Evolutionary conservation across 1,284 basidiomycete species (phyloP), one percentile per base, ranked within the genome.

Genomic region (Trichosporon faecale): DNA sequence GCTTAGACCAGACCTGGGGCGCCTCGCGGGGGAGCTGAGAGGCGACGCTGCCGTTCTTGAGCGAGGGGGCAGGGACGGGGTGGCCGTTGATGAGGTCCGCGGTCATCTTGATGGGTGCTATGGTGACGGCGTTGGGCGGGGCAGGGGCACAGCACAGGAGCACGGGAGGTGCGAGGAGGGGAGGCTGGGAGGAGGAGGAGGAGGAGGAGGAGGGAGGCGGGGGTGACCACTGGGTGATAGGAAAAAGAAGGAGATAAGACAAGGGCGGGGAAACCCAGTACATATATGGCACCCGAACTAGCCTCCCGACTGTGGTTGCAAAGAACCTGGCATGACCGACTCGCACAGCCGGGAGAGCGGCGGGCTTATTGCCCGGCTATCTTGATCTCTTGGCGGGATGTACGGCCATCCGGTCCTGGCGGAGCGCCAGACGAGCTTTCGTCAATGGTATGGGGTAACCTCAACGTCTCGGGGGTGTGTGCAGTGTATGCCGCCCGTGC

Each of bases 1-100:
- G 83, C 71, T 84, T 84, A 29, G 66, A 71, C 71, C 76, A 84
- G 16, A 69, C 18, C 27, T 11, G 29, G 27, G 73, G 67, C 0
- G 78, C 70, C 16, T 66, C 55, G 25, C 69, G 49, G 16, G 77
- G 77, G 12, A 80, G 76, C 25, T 35, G 57, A 18, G 27, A 31
- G 1, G 57, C 57, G 11, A 61, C 57, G 57, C 33, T 29, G 55
- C 29, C 55, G 46, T 63, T 33, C 70, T 65, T 66, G 46, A 55
- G 35, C 52, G 40, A 21, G 31, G 57, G 35, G 66, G 18, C 35
- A n/a, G 60, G n/a, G 61, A 52, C 61, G 64, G 33, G 11, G 57
- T 33, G 44, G 52, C 61, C 21, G 61, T 64, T 27, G n/a, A 49
- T 18, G 27, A 67, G 31, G 52, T 31, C 21, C 18, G 61, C 60